Evolutionary conservation across 2,329 filamentous ascomycete genomes (phyloP).

Genomic region (Arthrobotrys conoides): DNA sequence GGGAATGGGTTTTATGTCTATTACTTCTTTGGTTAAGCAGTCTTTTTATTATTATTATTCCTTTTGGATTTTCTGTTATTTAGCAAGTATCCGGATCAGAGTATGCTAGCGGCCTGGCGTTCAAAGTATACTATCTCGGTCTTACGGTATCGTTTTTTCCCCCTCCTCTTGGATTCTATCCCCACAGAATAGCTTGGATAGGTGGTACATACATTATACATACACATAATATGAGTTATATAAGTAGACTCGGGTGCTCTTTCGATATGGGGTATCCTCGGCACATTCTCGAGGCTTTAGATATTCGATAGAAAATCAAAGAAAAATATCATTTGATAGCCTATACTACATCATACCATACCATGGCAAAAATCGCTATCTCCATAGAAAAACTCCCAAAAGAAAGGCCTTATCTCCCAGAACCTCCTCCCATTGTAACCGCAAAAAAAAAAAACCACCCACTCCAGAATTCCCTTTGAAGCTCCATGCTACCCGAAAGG

Average conservation of each 20-base stretch:
- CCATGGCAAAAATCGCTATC: conserved; percentile 27
- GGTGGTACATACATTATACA: conserved; percentile 27
- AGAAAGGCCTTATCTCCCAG: conserved; percentile 11
- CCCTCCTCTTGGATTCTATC: conserved; percentile 4
- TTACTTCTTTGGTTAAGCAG: conserved; percentile 21
- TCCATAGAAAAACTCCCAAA: neutral
- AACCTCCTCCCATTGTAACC: conserved; percentile 9
- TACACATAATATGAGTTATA: conserved; percentile 13
- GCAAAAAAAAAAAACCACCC: neutral
- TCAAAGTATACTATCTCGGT: conserved; percentile 34
- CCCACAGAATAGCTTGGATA: conserved; percentile 8
- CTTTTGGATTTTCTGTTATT: conserved; percentile 17
- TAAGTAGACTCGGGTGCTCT: conserved; percentile 4
- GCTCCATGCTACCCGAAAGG: neutral
- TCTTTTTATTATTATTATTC: too few relatives aligned
- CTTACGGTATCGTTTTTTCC: conserved; percentile 2
- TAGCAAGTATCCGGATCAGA: conserved; percentile 42
- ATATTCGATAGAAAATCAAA: conserved; percentile 6
- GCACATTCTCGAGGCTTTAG: conserved; percentile 12
- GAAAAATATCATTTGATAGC: conserved; percentile 4
- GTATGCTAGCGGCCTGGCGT: conserved; percentile 46
- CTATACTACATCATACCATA: too few relatives aligned
- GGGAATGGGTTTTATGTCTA: conserved; percentile 33
- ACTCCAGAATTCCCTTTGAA: neutral
- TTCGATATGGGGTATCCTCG: neutral